phyloP scores from a whole-genome alignment of 1,284 basidiomycete species.

The Fistulina hepatica region DNA sequence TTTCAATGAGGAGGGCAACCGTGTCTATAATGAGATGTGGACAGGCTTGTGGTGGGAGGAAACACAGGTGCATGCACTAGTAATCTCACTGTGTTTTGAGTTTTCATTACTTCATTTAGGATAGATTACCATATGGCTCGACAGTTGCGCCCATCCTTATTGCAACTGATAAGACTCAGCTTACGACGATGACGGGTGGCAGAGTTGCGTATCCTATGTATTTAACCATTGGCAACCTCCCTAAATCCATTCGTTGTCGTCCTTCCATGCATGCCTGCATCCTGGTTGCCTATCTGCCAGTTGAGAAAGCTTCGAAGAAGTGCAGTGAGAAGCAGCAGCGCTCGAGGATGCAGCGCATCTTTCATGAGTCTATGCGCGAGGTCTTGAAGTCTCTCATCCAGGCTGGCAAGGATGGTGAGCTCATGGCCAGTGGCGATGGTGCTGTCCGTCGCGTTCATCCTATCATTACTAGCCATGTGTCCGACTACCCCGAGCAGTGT shows the following conservation, averaged over 20 bases:
- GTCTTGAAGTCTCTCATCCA: conserved; percentile 1
- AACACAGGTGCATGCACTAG: conserved; percentile 24
- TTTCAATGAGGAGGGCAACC: conserved; percentile 1
- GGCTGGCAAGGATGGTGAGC: conserved; percentile 1
- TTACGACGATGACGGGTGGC: conserved; percentile 27
- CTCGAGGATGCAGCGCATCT: no score
- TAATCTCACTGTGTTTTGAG: neutral
- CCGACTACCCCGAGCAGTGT: conserved; percentile 8
- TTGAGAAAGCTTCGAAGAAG: conserved; percentile 25
- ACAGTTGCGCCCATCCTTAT: conserved; percentile 28
- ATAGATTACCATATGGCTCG: conserved; percentile 19
- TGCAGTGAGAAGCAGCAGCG: conserved; percentile 2
- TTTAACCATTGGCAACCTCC: conserved; percentile 29
- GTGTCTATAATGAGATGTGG: conserved; percentile 29
- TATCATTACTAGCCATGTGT: conserved; percentile 3
- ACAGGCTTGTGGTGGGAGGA: conserved; percentile 34
- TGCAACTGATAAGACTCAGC: conserved; percentile 29
- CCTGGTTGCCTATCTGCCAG: conserved; percentile 32
- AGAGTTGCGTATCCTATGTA: conserved; percentile 29
- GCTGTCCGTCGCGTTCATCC: conserved; percentile 4
- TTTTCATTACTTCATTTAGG: conserved; percentile 10
- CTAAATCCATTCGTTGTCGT: conserved; percentile 21
- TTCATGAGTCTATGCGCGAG: conserved; percentile 4
- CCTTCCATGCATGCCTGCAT: conserved; percentile 20
- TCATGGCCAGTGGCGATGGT: conserved; percentile 5